Conservation (phyloP, 305 asterid genomes). For the Nicotiana rustica region DNA sequence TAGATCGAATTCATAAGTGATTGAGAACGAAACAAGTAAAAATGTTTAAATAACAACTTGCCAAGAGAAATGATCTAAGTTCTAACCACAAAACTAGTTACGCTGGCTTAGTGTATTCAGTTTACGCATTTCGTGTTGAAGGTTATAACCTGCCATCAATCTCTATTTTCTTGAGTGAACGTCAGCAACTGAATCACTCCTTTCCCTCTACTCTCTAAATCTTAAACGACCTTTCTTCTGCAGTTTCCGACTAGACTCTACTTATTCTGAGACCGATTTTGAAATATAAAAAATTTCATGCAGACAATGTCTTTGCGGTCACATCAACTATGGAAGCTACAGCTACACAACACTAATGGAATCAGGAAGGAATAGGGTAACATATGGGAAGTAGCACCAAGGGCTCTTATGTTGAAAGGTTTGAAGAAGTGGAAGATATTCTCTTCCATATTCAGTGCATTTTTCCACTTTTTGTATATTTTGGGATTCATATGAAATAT, state of each 20-base stretch:
- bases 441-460: neutral
- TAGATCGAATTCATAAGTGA: neutral
- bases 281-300: too few relatives aligned
- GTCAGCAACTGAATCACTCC: neutral
- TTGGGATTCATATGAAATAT: neutral
- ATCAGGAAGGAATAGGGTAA: neutral
- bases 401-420: neutral
- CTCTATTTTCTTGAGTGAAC: neutral
- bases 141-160: neutral
- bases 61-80: neutral
- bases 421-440: neutral
- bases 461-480: neutral
- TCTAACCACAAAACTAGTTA: neutral
- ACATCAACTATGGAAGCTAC: neutral
- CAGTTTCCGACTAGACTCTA: neutral
- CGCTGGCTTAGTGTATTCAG: neutral
- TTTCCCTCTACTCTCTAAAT: neutral
- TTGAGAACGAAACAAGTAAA: constrained; percentile 20
- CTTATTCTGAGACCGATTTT: neutral
- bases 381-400: neutral
- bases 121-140: neutral
- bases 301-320: neutral
- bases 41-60: neutral
- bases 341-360: neutral
- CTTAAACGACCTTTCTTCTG: neutral